Evolutionary conservation across 1,284 basidiomycete genomes (phyloP), one percentile per base, ranked within the genome.

Genomic region (Golubevia pallescens): DNA sequence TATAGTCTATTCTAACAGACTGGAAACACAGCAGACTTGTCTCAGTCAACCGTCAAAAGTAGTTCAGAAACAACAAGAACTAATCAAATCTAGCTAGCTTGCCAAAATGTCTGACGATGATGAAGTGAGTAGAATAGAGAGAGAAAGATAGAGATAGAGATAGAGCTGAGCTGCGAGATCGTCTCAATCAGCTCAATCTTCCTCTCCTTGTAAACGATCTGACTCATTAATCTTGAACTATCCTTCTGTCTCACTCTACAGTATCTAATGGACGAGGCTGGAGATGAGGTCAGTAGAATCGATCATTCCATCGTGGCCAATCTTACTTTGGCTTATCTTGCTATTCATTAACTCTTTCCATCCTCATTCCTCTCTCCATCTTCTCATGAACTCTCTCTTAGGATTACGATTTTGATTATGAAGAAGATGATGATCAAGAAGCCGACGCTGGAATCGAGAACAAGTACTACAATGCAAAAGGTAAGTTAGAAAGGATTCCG

Each of bases 401-500:
- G 72, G 78, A 83, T 52, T 83, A 83, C 67, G 81, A 82, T 59
- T 85, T 84, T 57, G 82, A 82, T 56, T 85, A 81, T 60, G 82
- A 85, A 62, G 78, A 81, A 38, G 75, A 77, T 32, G 79, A 81
- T 55, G 82, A 80, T 19, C 74, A 81, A n/a, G 79, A 84, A 54
- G 79, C 73, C 20, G 73, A 81, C 55, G 77, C 78, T 4, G 75
- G 76, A 54, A 68, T 82, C 51, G 82, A 85, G 66, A 85, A 85
- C 51, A 69, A 70, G 60, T 85, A 85, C 73, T 85, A 82, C 74
- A 78, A 82, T 51, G 82, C 82, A 34, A 85, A 85, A 51, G 72
- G 64, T 71, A 23, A 20, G 71, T 61, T 28, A n/a, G 23, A 10
- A 20, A 19, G 19, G 3, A n/a, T n/a, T n/a, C n/a, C n/a, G n/a